A percentile compares a stretch with the other conserved stretches of the same genome.
phyloP scores from a whole-genome alignment of 371 early-diverging fungal species.

The Dichotomocladium elegans region DNA sequence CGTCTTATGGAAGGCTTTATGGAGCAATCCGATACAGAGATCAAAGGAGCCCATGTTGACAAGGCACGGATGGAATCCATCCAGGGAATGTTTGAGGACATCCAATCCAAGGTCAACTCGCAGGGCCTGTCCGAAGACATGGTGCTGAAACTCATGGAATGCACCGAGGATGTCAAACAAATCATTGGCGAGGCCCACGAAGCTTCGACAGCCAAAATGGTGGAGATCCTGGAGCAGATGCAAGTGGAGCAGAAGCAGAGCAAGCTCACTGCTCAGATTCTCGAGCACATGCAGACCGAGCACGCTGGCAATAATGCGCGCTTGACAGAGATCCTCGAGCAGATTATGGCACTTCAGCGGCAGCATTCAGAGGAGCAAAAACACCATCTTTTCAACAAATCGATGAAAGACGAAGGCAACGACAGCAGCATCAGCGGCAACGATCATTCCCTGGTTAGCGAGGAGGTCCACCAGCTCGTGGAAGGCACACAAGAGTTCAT shows the following conservation, averaged over 20 bases:
- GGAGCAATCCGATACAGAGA: constrained; percentile 12
- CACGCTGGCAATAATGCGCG: too few species aligned
- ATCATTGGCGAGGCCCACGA: neutral
- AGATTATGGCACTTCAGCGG: too few species aligned
- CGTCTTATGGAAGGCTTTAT: constrained; percentile 11
- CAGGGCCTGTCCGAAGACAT: too few species aligned
- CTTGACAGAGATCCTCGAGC: too few species aligned
- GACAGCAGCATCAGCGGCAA: neutral
- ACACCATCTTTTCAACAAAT: neutral
- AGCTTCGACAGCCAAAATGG: too few species aligned
- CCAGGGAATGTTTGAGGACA: constrained; percentile 7
- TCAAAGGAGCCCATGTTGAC: constrained; percentile 4
- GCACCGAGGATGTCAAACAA: neutral
- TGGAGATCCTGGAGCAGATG: constrained; percentile 1
- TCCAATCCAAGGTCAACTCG: constrained; percentile 7
- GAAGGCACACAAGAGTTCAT: constrained; percentile 36
- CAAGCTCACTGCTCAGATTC: neutral
- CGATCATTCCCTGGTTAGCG: constrained; percentile 1
- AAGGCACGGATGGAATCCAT: constrained; percentile 12
- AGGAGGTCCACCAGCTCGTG: constrained; percentile 27
- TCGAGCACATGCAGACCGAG: neutral
- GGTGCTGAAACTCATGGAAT: neutral
- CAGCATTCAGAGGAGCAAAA: neutral
- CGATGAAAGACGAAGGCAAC: too few species aligned
- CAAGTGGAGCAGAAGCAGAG: neutral